Evolutionary conservation across 2,329 filamentous ascomycete genomes (phyloP).

Genomic region (Oidium heveae): DNA sequence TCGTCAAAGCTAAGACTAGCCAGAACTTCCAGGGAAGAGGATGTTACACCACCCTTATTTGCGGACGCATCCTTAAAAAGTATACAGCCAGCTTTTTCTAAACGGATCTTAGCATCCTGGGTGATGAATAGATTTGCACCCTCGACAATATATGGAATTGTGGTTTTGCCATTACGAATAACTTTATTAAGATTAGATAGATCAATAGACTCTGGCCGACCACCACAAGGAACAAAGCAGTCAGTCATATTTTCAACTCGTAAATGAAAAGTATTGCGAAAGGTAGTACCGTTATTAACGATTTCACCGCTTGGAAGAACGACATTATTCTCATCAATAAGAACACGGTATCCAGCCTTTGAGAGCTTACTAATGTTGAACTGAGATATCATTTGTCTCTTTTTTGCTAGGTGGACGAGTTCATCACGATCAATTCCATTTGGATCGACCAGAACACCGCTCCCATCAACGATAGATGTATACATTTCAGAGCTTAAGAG

Average conservation of each 20-base stretch:
- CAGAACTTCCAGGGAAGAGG: slow-evolving; percentile 84
- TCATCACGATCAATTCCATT: slow-evolving; percentile 70
- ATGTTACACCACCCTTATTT: slow-evolving; percentile 97
- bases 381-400: slow-evolving; percentile 68
- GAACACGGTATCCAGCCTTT: slow-evolving; percentile 63
- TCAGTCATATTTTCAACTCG: slow-evolving; percentile 56
- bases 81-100: slow-evolving; percentile 86
- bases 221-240: slow-evolving; percentile 84
- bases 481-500: slow-evolving; percentile 90
- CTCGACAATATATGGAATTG: slow-evolving; percentile 87
- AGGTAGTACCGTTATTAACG: slow-evolving; percentile 72
- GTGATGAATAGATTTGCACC: slow-evolving; percentile 97
- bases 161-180: slow-evolving; percentile 69
- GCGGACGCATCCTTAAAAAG: slow-evolving; percentile 95
- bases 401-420: slow-evolving; percentile 60
- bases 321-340: slow-evolving; percentile 76
- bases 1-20: slow-evolving; percentile 91
- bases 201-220: slow-evolving; percentile 89
- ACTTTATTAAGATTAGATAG: slow-evolving; percentile 66
- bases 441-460: slow-evolving; percentile 81
- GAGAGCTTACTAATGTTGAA: slow-evolving; percentile 75
- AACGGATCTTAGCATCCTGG: slow-evolving; percentile 83
- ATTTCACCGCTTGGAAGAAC: slow-evolving; percentile 71
- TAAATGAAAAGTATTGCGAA: slow-evolving; percentile 95
- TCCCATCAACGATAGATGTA: slow-evolving; percentile 82